Conservation (phyloP, 352 stramenopile species). For the Phytopythium helicoides region DNA sequence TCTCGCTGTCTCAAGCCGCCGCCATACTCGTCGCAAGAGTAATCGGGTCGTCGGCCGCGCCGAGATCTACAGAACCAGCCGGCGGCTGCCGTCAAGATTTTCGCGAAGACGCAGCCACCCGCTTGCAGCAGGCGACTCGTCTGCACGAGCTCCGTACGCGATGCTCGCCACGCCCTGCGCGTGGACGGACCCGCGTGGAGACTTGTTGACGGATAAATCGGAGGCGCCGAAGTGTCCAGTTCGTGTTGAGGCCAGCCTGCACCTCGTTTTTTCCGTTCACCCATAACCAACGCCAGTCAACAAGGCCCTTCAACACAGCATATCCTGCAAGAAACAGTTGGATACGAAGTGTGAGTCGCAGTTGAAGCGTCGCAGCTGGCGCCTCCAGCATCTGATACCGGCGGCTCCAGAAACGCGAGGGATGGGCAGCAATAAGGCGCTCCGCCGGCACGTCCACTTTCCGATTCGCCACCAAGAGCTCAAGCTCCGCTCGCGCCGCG, state of each 20-base stretch:
- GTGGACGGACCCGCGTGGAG: too few relatives aligned
- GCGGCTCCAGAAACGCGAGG: background rate
- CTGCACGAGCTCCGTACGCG: too few relatives aligned
- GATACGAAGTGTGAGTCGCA: constrained; percentile 2
- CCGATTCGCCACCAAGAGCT: background rate
- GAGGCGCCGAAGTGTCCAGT: background rate
- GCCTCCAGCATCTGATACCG: background rate
- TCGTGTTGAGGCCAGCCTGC: background rate
- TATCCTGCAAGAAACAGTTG: constrained; percentile 5
- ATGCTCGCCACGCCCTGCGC: too few relatives aligned
- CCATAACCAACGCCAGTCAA: background rate
- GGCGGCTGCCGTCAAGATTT: too few relatives aligned
- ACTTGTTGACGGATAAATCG: too few relatives aligned
- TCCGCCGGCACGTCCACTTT: background rate
- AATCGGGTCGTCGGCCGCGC: too few relatives aligned
- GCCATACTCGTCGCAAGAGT: too few relatives aligned
- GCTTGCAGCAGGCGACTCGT: too few relatives aligned
- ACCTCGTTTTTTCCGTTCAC: constrained; percentile 2
- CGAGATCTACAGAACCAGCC: too few relatives aligned
- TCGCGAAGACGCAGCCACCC: too few relatives aligned
- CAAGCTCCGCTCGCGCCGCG: background rate
- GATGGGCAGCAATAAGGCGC: background rate
- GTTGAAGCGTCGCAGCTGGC: background rate
- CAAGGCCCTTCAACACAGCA: background rate
- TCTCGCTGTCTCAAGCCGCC: too few relatives aligned